Percentiles rank a stretch among this genome's conserved stretches.
phyloP scores from a whole-genome alignment of 495 filamentous ascomycete genomes.

The Mytilinidion resinicola region DNA sequence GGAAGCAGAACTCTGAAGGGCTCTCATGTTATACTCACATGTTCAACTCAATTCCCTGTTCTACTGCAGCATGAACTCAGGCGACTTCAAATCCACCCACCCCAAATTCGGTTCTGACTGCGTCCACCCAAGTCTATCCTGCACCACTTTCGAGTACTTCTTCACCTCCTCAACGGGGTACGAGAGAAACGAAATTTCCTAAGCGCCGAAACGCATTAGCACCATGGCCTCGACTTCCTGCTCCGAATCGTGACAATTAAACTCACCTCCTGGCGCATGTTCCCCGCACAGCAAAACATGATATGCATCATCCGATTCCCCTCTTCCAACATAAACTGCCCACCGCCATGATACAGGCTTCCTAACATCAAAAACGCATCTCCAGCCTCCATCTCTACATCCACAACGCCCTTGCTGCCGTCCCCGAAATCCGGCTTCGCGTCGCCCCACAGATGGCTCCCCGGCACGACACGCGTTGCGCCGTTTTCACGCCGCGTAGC shows the following conservation, averaged over 20 bases:
- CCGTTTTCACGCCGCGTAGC: not conserved
- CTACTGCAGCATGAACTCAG: constrained; percentile 2
- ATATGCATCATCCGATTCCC: constrained; percentile 8
- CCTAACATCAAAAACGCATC: not conserved
- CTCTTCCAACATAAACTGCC: not conserved
- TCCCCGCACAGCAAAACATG: constrained; percentile 10
- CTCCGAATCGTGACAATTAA: not conserved
- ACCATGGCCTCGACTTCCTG: not conserved
- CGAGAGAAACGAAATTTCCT: constrained; percentile 3
- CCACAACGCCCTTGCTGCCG: not conserved
- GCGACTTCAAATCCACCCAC: constrained; percentile 12
- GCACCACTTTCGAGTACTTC: constrained; percentile 2
- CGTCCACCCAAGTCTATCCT: constrained; percentile 14
- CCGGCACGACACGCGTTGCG: not conserved
- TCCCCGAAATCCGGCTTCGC: not conserved
- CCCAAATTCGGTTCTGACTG: constrained; percentile 10
- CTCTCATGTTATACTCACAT: no score
- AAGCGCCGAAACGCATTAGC: not conserved
- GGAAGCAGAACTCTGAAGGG: no score
- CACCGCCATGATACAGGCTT: not conserved
- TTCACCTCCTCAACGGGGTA: constrained; percentile 7
- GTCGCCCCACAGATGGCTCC: not conserved
- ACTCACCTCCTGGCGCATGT: not conserved
- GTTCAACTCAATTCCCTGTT: no score
- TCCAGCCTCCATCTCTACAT: not conserved